These are phyloP conservation scores for Amylocarpus encephaloides DNA, from an alignment of 2,329 filamentous ascomycete genomes.

Conservation along the genomic window DNA sequence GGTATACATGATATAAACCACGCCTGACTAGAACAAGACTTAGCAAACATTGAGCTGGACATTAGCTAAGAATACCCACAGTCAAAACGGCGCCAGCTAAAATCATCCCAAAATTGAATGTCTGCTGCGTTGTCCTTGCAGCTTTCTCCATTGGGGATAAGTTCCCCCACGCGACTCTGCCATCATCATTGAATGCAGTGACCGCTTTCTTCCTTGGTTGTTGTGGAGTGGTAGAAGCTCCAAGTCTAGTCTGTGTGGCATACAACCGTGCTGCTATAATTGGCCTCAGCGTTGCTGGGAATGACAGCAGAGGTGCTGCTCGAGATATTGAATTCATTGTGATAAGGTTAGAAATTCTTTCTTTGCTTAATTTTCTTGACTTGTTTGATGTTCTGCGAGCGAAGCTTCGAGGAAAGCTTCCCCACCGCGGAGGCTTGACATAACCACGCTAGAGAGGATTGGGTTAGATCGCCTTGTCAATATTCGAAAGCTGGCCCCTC, in stretches of 20 bases:
- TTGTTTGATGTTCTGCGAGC: no score
- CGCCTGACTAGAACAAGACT: conserved; percentile 51
- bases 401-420: conserved; percentile 1
- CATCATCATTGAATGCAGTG: conserved; percentile 81
- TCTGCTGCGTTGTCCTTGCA: conserved; percentile 80
- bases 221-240: conserved; percentile 28
- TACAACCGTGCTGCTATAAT: conserved; percentile 44
- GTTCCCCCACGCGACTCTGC: conserved; percentile 72
- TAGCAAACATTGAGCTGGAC: conserved; percentile 7
- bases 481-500: neutral
- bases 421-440: conserved; percentile 7
- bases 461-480: neutral
- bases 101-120: conserved; percentile 78
- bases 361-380: neutral
- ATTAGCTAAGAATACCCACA: conserved; percentile 40
- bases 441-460: neutral
- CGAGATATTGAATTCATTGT: conserved; percentile 21
- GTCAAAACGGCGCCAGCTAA: conserved; percentile 69
- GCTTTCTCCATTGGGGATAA: conserved; percentile 73
- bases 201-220: conserved; percentile 58
- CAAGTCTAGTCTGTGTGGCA: conserved; percentile 48
- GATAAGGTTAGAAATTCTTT: neutral
- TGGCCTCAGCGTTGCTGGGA: conserved; percentile 35
- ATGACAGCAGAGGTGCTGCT: conserved; percentile 31
- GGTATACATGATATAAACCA: conserved; percentile 70